phyloP scores from a whole-genome alignment of 2,329 filamentous ascomycete genomes.

The Trichoderma afroharzianum region DNA sequence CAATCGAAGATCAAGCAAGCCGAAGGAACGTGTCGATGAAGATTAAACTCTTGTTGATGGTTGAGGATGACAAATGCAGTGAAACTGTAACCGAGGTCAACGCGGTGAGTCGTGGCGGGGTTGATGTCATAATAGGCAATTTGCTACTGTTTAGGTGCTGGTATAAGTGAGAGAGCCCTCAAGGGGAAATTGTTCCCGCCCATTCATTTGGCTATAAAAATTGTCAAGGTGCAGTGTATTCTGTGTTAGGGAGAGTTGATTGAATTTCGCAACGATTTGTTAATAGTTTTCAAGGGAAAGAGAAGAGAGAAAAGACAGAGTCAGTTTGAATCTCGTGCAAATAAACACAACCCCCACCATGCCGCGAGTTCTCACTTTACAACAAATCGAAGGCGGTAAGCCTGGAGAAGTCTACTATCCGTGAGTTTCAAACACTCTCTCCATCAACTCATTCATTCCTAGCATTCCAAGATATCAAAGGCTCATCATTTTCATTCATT shows the following conservation, averaged over 20 bases:
- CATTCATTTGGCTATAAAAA: neutral
- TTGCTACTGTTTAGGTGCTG: neutral
- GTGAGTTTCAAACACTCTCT: constrained; percentile 37
- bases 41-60: neutral
- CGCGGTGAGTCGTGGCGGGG: constrained; percentile 3
- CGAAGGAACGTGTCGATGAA: neutral
- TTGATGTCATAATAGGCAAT: constrained; percentile 11
- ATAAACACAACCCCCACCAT: constrained; percentile 31
- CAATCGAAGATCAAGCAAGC: neutral
- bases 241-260: neutral
- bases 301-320: neutral
- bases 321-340: neutral
- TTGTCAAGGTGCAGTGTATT: neutral
- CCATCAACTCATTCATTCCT: too few relatives aligned
- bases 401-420: constrained; percentile 87
- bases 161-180: neutral
- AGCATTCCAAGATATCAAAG: neutral
- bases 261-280: neutral
- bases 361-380: constrained; percentile 58
- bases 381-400: constrained; percentile 68
- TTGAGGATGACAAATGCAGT: constrained; percentile 2
- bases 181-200: neutral
- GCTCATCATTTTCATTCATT: constrained; percentile 10
- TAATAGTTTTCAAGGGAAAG: neutral
- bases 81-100: constrained; percentile 2